Evolutionary conservation across 2,329 filamentous ascomycete species (phyloP).

Genomic region (Pseudocercospora musae): DNA sequence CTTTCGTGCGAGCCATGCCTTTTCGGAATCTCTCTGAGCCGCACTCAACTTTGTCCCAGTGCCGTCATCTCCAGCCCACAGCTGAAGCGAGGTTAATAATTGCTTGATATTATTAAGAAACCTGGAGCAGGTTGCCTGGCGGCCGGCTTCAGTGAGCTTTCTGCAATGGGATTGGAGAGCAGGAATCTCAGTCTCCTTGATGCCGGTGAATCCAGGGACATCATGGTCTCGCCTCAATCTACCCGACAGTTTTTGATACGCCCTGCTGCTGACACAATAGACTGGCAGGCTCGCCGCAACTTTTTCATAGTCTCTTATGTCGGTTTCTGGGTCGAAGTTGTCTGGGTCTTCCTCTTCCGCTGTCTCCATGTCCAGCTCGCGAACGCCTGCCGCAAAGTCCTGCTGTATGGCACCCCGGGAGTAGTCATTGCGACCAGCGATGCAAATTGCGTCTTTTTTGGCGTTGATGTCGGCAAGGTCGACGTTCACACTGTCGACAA

Average conservation of each 20-base stretch:
- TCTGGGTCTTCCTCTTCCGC: conserved; percentile 53
- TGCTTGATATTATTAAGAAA: conserved; percentile 54
- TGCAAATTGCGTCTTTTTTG: conserved; percentile 44
- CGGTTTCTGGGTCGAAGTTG: conserved; percentile 54
- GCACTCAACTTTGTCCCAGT: conserved; percentile 41
- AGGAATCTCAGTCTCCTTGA: conserved; percentile 58
- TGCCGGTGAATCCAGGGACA: conserved; percentile 51
- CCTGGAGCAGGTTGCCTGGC: conserved; percentile 43
- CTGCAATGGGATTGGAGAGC: conserved; percentile 58
- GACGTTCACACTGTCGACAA: conserved; percentile 32
- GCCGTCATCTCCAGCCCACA: conserved; percentile 50
- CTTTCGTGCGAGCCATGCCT: conserved; percentile 38
- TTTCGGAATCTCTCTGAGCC: conserved; percentile 39
- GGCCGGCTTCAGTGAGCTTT: conserved; percentile 53
- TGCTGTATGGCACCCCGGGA: conserved; percentile 53
- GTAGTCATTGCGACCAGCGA: conserved; percentile 56
- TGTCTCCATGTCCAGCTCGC: conserved; percentile 58
- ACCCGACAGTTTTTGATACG: conserved; percentile 61
- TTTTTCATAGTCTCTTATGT: conserved; percentile 56
- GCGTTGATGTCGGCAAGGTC: conserved; percentile 35
- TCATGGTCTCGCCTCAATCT: conserved; percentile 52
- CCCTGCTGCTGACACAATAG: conserved; percentile 62
- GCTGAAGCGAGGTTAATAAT: conserved; percentile 51
- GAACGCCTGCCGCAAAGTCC: conserved; percentile 60
- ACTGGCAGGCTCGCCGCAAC: conserved; percentile 57